A percentile compares a stretch with the other conserved stretches of the same genome.
These are phyloP conservation scores for Raffaelea ambrosiae DNA, from an alignment of 2,329 filamentous ascomycete species.

Conservation along the genomic window DNA sequence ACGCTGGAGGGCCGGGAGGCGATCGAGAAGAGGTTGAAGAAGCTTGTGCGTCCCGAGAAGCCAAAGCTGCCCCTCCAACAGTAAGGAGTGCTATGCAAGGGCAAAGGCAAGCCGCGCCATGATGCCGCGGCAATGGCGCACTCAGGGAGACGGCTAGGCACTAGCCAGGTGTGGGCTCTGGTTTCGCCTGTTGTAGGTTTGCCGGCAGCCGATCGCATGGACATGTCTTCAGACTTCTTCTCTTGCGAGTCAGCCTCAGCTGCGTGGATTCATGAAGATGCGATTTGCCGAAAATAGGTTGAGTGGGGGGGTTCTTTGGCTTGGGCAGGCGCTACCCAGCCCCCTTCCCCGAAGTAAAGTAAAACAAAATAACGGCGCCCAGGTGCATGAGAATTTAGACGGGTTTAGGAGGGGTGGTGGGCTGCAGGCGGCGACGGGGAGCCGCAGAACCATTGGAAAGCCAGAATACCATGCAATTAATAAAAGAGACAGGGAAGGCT, in stretches of 20 bases:
- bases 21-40: slow-evolving; percentile 70
- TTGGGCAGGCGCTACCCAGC: too few relatives aligned
- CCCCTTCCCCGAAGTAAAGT: too few relatives aligned
- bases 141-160: too few relatives aligned
- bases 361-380: background rate
- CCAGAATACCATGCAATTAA: background rate
- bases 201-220: too few relatives aligned
- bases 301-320: background rate
- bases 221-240: too few relatives aligned
- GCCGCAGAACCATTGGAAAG: background rate
- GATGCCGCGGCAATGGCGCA: too few relatives aligned
- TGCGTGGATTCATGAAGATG: background rate
- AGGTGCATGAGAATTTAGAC: slow-evolving; percentile 1
- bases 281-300: slow-evolving; percentile 3
- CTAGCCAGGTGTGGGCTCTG: too few relatives aligned
- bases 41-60: slow-evolving; percentile 44
- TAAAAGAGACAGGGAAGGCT: background rate
- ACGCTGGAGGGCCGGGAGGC: slow-evolving; percentile 61
- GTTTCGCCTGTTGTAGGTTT: too few relatives aligned
- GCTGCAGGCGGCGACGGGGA: too few relatives aligned
- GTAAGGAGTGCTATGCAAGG: too few relatives aligned
- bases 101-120: too few relatives aligned
- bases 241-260: slow-evolving; percentile 5
- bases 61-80: background rate
- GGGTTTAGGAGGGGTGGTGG: background rate